Evolutionary conservation across 352 stramenopile genomes (phyloP), one percentile per base, ranked within the genome.

Genomic region (Globisporangium cylindrosporum): DNA sequence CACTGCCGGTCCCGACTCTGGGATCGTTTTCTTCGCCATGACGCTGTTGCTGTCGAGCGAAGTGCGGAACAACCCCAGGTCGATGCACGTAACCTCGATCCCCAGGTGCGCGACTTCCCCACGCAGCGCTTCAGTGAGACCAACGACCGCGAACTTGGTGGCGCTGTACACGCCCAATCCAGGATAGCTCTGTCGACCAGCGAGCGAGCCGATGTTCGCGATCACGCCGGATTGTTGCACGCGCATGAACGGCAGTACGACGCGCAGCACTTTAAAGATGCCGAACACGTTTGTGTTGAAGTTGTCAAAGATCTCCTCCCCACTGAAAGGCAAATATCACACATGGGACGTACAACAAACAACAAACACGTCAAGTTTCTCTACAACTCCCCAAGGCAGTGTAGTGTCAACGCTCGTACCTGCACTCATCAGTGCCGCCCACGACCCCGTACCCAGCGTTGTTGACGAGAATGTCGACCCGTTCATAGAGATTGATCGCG

Each of bases 221-320:
- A 86, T 75, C 29, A 79, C 53, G 8, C 78, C 78, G 18, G 67
- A 64, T 14, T 65, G 48, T n/a, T 80, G 71, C 32, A 63, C 63
- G 6, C 78, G 78, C 78, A 85, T 81, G 59, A 74, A 69, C 3
- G 78, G 76, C 59, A 85, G 68, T 29, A 81, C 73, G 4, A 62
- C 73, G 25, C 76, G 73, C 27, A 78, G 27, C 49, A 81, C 63
- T 10, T 66, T 64, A 55, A 79, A 59, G 66, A 80, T 70, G 29
- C 78, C 78, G 43, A 84, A 86, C 6, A 85, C 73, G 46, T 85
- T 82, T 27, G 78, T 82, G 66, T 80, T 73, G 73, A 75, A 85
- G 57, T 75, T 59, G 20, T 70, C 72, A 20, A 71, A 61, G 32
- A 85, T 67, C 41, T 82, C 78, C 41, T 81, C 58, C 12, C 71